Evolutionary conservation across 495 filamentous ascomycete species (phyloP), one percentile per base, ranked within the genome.

Genomic region (Aspergillus olivimuriae): DNA sequence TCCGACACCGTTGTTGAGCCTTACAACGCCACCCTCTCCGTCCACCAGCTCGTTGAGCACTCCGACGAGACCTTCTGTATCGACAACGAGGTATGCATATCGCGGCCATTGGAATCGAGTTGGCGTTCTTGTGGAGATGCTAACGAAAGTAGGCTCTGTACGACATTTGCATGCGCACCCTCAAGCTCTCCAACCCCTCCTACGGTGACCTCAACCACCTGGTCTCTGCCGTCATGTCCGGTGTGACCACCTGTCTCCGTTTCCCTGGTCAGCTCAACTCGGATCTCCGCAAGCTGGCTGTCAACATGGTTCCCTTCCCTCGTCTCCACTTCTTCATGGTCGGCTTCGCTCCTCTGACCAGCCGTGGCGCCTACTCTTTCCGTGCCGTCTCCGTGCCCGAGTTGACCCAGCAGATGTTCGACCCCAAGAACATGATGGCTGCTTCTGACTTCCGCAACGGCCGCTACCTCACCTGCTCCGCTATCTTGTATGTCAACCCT

Each of bases 261-360:
- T 99, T 99, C 83, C 92, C 92, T 41, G 92, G 92, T 62, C 92
- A 99, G 79, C 86, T 99, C 49, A 99, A 99, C 84, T 97, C 94
- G 55, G 92, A 99, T 74, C 87, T 99, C 52, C 89, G 92, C 75
- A 99, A 99, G 78, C 76, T 97, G 62, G 92, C 92, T 58, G 92
- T 99, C 74, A 99, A 99, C 87, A 99, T 99, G 92, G 92, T 99
- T 77, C 92, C 92, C 46, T 99, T 99, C 84, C 92, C 92, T 60
- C 92, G 92, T 86, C 87, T 99, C 43, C 92, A 99, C 74, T 99
- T 99, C 86, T 99, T 99, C 85, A 99, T 99, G 92, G 94, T 99
- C 66, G 92, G 92, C 66, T 99, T 99, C 70, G 91, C 92, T 68
- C 92, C 92, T 65, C 82, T 99, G 55, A 99, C 92, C 65, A 91